phyloP scores from a whole-genome alignment of 768 basidiomycete species.

The Inosperma sp. region DNA sequence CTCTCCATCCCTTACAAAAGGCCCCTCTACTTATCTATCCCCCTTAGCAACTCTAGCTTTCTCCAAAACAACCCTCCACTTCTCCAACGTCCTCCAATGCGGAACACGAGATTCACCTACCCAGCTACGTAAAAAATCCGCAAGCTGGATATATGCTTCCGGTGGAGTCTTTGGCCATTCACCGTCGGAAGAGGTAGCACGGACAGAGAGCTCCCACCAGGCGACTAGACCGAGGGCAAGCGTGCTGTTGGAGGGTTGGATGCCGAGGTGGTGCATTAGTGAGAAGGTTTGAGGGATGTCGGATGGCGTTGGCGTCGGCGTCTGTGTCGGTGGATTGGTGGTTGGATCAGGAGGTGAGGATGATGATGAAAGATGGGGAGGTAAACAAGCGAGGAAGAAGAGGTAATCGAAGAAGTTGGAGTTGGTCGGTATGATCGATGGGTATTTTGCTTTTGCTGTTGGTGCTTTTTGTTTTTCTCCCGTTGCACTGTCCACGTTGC shows the following conservation, averaged over 20 bases:
- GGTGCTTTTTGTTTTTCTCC: no score
- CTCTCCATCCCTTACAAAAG: no score
- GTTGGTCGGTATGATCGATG: conserved; percentile 42
- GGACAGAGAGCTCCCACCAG: conserved; percentile 51
- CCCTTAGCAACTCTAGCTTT: no score
- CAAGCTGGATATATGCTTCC: conserved; percentile 42
- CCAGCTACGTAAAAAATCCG: conserved; percentile 56
- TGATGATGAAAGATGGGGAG: not conserved
- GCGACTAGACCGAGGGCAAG: conserved; percentile 60
- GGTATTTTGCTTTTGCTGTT: no score
- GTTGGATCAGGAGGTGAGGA: not conserved
- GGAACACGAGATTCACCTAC: conserved; percentile 47
- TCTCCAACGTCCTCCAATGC: conserved; percentile 29
- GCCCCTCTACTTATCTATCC: no score
- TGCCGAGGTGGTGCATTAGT: conserved; percentile 65
- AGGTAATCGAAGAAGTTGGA: conserved; percentile 48
- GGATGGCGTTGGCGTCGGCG: no score
- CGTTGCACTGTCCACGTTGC: no score
- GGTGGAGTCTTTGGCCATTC: conserved; percentile 38
- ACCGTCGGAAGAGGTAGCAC: conserved; percentile 54
- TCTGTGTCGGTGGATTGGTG: not conserved
- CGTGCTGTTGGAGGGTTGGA: conserved; percentile 51
- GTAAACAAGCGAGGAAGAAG: not conserved
- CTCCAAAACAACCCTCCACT: conserved; percentile 30
- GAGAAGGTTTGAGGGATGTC: conserved; percentile 57